These are phyloP conservation scores for Cladosporium sp. DNA, from an alignment of 2,329 filamentous ascomycete genomes.

Conservation along the genomic window DNA sequence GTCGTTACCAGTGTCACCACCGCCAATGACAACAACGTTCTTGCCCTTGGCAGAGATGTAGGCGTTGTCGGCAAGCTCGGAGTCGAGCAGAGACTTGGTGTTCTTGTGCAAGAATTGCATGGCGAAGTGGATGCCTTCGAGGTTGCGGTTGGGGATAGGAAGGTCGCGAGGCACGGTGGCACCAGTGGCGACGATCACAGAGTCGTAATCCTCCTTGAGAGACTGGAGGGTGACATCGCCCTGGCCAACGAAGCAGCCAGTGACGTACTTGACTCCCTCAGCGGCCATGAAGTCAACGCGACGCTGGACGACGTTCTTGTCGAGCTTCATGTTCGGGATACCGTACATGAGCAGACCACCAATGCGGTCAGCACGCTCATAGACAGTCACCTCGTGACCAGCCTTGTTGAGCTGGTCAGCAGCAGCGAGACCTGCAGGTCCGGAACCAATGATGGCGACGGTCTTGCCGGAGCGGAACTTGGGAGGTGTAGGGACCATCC, in stretches of 20 bases:
- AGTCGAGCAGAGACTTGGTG: constrained; percentile 95
- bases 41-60: constrained; percentile 97
- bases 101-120: constrained; percentile 98
- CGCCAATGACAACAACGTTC: constrained; percentile 92
- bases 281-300: constrained; percentile 91
- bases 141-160: constrained; percentile 80
- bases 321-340: constrained; percentile 99
- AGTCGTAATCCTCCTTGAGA: constrained; percentile 70
- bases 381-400: constrained; percentile 83
- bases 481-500: constrained; percentile 85
- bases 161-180: constrained; percentile 90
- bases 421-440: constrained; percentile 81
- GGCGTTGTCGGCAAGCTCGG: constrained; percentile 72
- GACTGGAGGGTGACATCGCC: constrained; percentile 64
- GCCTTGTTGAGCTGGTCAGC: constrained; percentile 94
- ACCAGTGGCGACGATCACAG: constrained; percentile 86
- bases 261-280: constrained; percentile 81
- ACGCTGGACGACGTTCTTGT: constrained; percentile 94
- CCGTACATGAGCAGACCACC: constrained; percentile 97
- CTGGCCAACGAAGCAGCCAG: constrained; percentile 72
- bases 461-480: constrained; percentile 80
- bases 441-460: constrained; percentile 84
- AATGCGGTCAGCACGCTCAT: constrained; percentile 84
- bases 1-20: constrained; percentile 96
- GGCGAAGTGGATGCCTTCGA: constrained; percentile 88